Conservation (phyloP, 1,284 basidiomycete genomes). For the Hymenochaete sp. region DNA sequence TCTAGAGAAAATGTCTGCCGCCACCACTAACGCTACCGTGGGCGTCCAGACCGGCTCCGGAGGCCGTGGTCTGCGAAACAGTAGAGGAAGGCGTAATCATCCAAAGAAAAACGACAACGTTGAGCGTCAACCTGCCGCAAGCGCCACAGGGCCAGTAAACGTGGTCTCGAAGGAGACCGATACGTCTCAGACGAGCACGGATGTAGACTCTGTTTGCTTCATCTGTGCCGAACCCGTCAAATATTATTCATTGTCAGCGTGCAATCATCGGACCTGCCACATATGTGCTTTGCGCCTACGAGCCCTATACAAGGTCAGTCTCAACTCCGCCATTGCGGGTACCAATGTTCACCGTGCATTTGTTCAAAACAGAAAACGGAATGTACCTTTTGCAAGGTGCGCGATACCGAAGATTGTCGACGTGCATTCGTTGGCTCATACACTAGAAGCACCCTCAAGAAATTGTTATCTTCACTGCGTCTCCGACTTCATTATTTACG, state of each 20-base stretch:
- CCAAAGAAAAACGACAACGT: slow-evolving; percentile 8
- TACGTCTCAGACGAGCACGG: slow-evolving; percentile 24
- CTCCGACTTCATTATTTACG: slow-evolving; percentile 55
- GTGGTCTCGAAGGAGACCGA: no score
- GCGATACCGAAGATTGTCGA: slow-evolving; percentile 23
- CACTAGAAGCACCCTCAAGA: slow-evolving; percentile 61
- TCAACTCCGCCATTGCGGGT: no score
- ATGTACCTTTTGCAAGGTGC: slow-evolving; percentile 94
- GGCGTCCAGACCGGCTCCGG: neutral
- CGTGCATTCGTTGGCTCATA: no score
- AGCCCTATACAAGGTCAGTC: slow-evolving; percentile 96
- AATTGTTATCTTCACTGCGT: slow-evolving; percentile 75
- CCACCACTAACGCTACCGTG: neutral
- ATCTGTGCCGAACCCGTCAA: slow-evolving; percentile 95
- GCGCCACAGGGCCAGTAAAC: no score
- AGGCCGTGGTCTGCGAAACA: neutral
- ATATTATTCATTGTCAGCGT: slow-evolving; percentile 82
- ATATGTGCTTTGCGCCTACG: slow-evolving; percentile 87
- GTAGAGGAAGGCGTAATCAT: neutral
- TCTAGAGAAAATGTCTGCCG: slow-evolving; percentile 1
- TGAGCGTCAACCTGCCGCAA: no score
- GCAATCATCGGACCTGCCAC: slow-evolving; percentile 90
- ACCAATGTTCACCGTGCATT: no score
- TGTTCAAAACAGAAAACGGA: no score
- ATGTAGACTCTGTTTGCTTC: slow-evolving; percentile 60